Evolutionary conservation across 2,329 filamentous ascomycete species (phyloP), one percentile per base, ranked within the genome.

Genomic region (Talaromyces sp.): DNA sequence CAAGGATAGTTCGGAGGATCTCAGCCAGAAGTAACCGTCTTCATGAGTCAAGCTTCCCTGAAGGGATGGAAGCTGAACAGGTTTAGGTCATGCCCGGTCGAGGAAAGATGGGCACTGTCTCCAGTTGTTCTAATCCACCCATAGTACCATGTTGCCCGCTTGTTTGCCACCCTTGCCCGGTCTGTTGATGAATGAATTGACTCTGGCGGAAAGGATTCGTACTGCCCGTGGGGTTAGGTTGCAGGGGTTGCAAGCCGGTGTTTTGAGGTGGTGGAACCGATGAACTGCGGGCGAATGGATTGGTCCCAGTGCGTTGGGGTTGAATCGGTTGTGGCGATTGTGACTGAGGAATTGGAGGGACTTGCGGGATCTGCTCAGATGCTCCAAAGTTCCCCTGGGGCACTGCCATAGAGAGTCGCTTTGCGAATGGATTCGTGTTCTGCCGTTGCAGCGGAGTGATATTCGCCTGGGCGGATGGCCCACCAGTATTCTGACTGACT

Each of bases 171-270:
- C 90, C 90, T 71, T 90, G 82, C 1, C 93, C 92, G 0, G 91
- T 96, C 57, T 86, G 81, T 66, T 96, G 91, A 67, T 96, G 94
- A 47, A 96, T 87, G 70, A 97, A 96, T 3, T 87, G 86, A 41
- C 89, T 90, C 68, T 97, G 91, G 14, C 94, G 84, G 81, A 97
- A 97, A 0, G 94, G 94, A 66, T 99, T 99, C 2, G 92, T 97
- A 65, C 85, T 91, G 8, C 91, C 92, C 0, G 92, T 97, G 1
- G 88, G 83, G 65, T 93, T 91, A 2, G 91, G 85, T 48, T 82
- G 82, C 4, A 94, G 75, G 44, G 81, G 70, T n/a, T 72, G 70
- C 13, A 75, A 47, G 6, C 64, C 65, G 44, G 65, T 65, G 41
- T 74, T 67, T 39, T 71, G 66, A 13, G 67, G 8, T 11, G 61